phyloP scores from a whole-genome alignment of 192 early-diverging fungal genomes.

The Rhizoclosmatium globosum region DNA sequence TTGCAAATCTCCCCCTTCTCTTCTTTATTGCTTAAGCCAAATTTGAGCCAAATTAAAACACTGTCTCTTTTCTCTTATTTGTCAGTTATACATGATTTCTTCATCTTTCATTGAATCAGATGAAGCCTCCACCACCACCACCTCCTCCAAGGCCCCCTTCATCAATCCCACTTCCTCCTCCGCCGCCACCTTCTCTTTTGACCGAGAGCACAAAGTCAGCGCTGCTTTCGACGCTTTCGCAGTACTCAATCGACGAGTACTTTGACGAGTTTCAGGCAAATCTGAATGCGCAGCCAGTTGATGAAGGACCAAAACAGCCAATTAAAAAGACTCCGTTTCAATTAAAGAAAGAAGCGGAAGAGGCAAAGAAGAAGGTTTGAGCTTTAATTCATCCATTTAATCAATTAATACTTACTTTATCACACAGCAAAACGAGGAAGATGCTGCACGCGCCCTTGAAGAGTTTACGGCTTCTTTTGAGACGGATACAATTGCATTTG shows the following conservation, averaged over 20 bases:
- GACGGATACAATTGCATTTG: slow-evolving; percentile 45
- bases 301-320: neutral
- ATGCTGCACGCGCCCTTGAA: slow-evolving; percentile 78
- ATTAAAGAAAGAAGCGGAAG: slow-evolving; percentile 78
- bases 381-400: neutral
- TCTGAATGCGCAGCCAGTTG: neutral
- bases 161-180: neutral
- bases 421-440: slow-evolving; percentile 70
- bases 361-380: slow-evolving; percentile 73
- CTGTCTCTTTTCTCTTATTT: too few species aligned
- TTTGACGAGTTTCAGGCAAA: slow-evolving; percentile 29
- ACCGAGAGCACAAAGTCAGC: neutral
- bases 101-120: too few species aligned
- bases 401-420: neutral
- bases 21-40: too few species aligned
- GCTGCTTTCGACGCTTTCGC: neutral
- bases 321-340: slow-evolving; percentile 77
- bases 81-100: too few species aligned
- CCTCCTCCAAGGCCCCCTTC: too few species aligned
- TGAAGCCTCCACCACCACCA: too few species aligned
- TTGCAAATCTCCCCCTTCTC: too few species aligned
- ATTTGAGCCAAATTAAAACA: too few species aligned
- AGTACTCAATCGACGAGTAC: slow-evolving; percentile 18
- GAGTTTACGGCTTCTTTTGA: slow-evolving; percentile 87
- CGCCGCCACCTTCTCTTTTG: neutral